A percentile compares a stretch with the other conserved stretches of the same genome.
Conservation (phyloP, 805 yeast genomes). For the Clavispora vitiphila region DNA sequence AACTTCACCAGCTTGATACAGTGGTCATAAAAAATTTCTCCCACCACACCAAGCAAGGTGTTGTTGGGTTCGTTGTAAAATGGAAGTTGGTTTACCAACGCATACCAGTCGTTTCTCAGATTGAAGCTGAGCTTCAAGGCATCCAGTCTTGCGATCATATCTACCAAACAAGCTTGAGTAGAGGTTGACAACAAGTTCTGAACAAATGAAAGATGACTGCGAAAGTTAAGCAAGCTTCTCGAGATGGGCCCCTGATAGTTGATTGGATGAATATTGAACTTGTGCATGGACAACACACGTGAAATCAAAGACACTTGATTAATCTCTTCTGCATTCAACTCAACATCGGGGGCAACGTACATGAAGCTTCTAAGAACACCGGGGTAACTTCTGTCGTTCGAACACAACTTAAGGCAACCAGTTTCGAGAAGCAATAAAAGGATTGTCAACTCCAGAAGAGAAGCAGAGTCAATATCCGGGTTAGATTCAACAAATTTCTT, state of each 20-base stretch:
- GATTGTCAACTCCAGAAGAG: conserved; percentile 41
- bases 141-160: conserved; percentile 44
- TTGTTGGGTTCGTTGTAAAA: conserved; percentile 53
- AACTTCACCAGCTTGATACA: conserved; percentile 25
- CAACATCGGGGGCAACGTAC: conserved; percentile 11
- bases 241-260: conserved; percentile 65
- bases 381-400: conserved; percentile 28
- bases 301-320: conserved; percentile 29
- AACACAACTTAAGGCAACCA: conserved; percentile 36
- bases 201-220: conserved; percentile 57
- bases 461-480: conserved; percentile 12
- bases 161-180: conserved; percentile 45
- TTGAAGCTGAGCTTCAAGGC: conserved; percentile 43
- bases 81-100: conserved; percentile 54
- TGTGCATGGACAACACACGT: conserved; percentile 32
- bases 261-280: conserved; percentile 37
- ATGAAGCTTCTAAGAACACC: conserved; percentile 31
- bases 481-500: conserved; percentile 22
- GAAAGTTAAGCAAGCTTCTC: conserved; percentile 57
- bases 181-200: conserved; percentile 47
- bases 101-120: conserved; percentile 52
- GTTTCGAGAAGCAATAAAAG: conserved; percentile 41
- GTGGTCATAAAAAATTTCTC: conserved; percentile 48
- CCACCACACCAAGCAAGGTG: conserved; percentile 58
- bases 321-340: conserved; percentile 39